Conservation (phyloP, 2,329 filamentous ascomycete species). For the Hypoxylon rubiginosum region DNA sequence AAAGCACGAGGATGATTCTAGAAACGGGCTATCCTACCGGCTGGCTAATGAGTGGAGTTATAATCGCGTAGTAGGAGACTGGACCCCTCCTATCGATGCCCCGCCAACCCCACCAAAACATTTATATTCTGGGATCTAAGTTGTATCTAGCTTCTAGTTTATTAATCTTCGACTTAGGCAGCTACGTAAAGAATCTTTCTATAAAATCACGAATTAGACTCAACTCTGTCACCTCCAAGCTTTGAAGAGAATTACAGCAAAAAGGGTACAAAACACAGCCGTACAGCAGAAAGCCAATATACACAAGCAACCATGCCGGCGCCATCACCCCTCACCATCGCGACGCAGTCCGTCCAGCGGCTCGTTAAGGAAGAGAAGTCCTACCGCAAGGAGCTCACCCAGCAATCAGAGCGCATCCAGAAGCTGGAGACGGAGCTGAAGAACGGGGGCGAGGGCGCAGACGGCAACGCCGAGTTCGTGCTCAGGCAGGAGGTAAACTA, state of each 20-base stretch:
- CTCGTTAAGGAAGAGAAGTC: slow-evolving; percentile 92
- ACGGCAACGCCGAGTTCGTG: slow-evolving; percentile 82
- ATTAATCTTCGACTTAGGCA: slow-evolving; percentile 36
- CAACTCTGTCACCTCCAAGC: neutral
- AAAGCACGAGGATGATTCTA: slow-evolving; percentile 43
- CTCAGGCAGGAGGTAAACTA: slow-evolving; percentile 84
- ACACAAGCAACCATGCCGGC: slow-evolving; percentile 75
- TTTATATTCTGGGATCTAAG: slow-evolving; percentile 39
- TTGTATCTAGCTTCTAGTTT: neutral
- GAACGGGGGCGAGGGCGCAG: slow-evolving; percentile 65
- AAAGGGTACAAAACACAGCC: neutral
- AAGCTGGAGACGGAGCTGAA: slow-evolving; percentile 74
- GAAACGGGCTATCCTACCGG: slow-evolving; percentile 46
- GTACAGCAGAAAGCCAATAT: slow-evolving; percentile 5
- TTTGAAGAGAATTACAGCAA: neutral
- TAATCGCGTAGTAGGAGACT: slow-evolving; percentile 36
- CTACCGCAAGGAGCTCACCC: slow-evolving; percentile 86
- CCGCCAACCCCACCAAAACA: slow-evolving; percentile 54
- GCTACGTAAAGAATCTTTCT: slow-evolving; percentile 28
- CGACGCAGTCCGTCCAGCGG: slow-evolving; percentile 82
- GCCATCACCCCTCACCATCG: slow-evolving; percentile 81
- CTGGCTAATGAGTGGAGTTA: slow-evolving; percentile 34
- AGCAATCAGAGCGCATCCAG: slow-evolving; percentile 79
- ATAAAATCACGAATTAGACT: slow-evolving; percentile 5
- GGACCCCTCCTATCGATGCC: slow-evolving; percentile 40